Conservation (phyloP, 371 early-diverging fungal genomes). For the Dinochytrium kinnereticum region DNA sequence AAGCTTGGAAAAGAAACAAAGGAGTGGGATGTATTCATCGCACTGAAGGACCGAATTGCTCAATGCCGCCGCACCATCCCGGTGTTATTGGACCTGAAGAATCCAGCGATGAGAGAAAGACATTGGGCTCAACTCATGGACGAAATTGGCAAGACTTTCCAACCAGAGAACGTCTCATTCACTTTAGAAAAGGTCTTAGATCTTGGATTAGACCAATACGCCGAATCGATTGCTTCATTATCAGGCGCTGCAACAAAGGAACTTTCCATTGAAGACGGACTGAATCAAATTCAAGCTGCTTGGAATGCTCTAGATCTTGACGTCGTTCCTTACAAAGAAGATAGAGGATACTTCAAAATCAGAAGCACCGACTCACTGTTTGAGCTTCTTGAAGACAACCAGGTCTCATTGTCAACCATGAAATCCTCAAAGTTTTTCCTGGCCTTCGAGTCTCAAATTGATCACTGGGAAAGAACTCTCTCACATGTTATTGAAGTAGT, state of each 20-base stretch:
- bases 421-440: conserved; percentile 60
- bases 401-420: conserved; percentile 61
- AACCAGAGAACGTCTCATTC: conserved; percentile 46
- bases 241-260: conserved; percentile 59
- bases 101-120: conserved; percentile 60
- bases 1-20: conserved; percentile 54
- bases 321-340: conserved; percentile 60
- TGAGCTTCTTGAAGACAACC: conserved; percentile 63
- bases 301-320: conserved; percentile 59
- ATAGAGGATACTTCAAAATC: conserved; percentile 57
- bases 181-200: conserved; percentile 60
- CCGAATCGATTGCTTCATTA: conserved; percentile 50
- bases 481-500: conserved; percentile 58
- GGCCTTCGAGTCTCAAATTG: conserved; percentile 57
- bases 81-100: conserved; percentile 52
- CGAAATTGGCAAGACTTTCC: conserved; percentile 59
- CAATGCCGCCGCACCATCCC: conserved; percentile 56
- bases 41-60: conserved; percentile 50
- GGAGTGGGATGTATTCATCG: conserved; percentile 56
- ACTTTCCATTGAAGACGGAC: conserved; percentile 58
- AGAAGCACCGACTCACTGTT: conserved; percentile 55
- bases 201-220: conserved; percentile 57
- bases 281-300: conserved; percentile 48
- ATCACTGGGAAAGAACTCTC: conserved; percentile 59
- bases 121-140: conserved; percentile 65